A percentile compares a stretch with the other conserved stretches of the same genome.
Conservation (phyloP, 306 rosid genomes). For the Coriaria nepalensis region DNA sequence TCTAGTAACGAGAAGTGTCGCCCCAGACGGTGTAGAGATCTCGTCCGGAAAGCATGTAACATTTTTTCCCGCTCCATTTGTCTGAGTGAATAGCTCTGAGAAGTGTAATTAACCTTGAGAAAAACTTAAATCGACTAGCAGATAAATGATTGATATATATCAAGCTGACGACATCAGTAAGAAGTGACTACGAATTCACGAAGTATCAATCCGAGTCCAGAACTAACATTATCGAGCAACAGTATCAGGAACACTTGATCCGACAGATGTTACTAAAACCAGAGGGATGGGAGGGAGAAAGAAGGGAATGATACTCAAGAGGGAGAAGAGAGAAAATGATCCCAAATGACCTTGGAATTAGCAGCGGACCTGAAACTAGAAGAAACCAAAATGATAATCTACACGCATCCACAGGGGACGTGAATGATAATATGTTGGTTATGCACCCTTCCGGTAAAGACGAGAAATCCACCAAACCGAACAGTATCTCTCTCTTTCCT, state of each 20-base stretch:
- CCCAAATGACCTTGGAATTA: slow-evolving; percentile 67
- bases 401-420: slow-evolving; percentile 55
- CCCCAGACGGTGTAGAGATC: slow-evolving; percentile 49
- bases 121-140: too few relatives aligned
- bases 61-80: slow-evolving; percentile 39
- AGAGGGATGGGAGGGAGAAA: slow-evolving; percentile 4
- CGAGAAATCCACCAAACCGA: slow-evolving; percentile 15
- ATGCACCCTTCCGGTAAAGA: slow-evolving; percentile 60
- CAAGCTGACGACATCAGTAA: too few relatives aligned
- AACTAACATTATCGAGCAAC: too few relatives aligned
- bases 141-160: too few relatives aligned
- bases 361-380: slow-evolving; percentile 58
- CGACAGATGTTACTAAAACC: too few relatives aligned
- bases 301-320: slow-evolving; percentile 14
- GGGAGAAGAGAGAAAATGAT: slow-evolving; percentile 34
- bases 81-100: slow-evolving; percentile 61
- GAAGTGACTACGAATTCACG: too few relatives aligned
- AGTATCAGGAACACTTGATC: too few relatives aligned
- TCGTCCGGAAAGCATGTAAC: slow-evolving; percentile 58
- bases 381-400: slow-evolving; percentile 34
- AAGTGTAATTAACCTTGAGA: too few relatives aligned
- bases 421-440: slow-evolving; percentile 45
- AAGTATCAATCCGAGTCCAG: too few relatives aligned
- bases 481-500: background rate
- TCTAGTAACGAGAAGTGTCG: slow-evolving; percentile 51